Evolutionary conservation across 331 rosid genomes (phyloP).

Genomic region (Quercus phellos): DNA sequence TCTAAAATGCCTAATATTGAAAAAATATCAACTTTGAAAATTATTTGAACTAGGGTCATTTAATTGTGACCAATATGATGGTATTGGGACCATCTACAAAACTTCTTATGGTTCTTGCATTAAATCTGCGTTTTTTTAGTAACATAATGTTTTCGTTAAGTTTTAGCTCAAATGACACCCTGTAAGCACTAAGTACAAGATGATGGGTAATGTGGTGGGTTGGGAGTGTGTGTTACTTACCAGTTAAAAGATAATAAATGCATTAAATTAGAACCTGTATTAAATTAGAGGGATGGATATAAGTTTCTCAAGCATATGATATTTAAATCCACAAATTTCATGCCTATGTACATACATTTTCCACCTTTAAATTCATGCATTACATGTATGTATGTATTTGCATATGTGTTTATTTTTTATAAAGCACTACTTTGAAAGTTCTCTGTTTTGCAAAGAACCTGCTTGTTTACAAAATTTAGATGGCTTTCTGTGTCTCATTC

Average conservation of each 20-base stretch:
- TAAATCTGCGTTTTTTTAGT: not conserved
- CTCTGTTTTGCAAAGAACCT: not conserved
- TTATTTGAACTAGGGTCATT: not conserved
- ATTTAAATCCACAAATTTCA: not conserved
- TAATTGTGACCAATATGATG: not conserved
- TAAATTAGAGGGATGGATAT: no score
- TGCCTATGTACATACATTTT: not conserved
- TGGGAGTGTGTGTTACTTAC: no score
- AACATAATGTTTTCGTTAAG: no score
- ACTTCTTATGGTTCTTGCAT: not conserved
- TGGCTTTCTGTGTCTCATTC: conserved; percentile 3
- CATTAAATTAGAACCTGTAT: no score
- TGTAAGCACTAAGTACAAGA: no score
- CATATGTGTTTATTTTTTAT: not conserved
- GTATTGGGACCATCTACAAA: not conserved
- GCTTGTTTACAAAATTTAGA: not conserved
- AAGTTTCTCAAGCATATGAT: no score
- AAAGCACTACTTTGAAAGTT: not conserved
- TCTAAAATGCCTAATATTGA: not conserved
- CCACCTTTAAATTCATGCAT: not conserved
- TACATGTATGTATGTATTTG: not conserved
- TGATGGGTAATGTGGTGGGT: no score
- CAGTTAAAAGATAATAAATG: no score
- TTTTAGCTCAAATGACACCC: no score
- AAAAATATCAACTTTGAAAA: no score